phyloP scores from a whole-genome alignment of 345 rosid species.

The Heritiera littoralis region DNA sequence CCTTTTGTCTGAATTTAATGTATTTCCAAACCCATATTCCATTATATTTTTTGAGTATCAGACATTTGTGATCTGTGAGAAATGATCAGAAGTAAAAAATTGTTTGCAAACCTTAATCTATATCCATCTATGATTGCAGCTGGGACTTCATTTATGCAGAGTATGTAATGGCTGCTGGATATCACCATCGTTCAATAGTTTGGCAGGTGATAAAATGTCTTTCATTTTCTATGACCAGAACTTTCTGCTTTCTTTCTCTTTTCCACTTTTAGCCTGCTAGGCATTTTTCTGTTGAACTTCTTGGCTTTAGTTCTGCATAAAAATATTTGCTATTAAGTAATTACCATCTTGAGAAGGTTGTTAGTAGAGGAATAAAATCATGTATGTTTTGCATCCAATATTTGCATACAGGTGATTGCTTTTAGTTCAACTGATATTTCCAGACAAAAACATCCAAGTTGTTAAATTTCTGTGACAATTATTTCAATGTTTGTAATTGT shows the following conservation, averaged over 20 bases:
- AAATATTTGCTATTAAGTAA: background rate
- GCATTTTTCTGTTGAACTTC: background rate
- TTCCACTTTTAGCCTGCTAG: no score
- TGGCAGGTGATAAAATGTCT: slow-evolving; percentile 73
- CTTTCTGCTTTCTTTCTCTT: slow-evolving; percentile 14
- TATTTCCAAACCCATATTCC: background rate
- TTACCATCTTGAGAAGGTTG: background rate
- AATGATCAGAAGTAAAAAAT: background rate
- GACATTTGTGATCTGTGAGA: no score
- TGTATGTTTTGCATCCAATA: background rate
- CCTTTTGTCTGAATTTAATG: background rate
- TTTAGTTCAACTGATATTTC: background rate
- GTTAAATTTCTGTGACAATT: background rate
- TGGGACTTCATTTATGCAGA: slow-evolving; percentile 99
- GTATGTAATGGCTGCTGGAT: slow-evolving; percentile 98
- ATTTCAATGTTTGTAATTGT: slow-evolving; percentile 16
- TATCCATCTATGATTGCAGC: slow-evolving; percentile 40
- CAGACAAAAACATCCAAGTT: background rate
- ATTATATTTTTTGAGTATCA: no score
- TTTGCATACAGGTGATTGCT: background rate
- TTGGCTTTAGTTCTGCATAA: slow-evolving; percentile 1
- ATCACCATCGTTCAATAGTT: slow-evolving; percentile 85
- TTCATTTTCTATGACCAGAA: slow-evolving; percentile 8
- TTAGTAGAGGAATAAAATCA: background rate
- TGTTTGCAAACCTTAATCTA: background rate